Evolutionary conservation across 495 filamentous ascomycete genomes (phyloP), one percentile per base, ranked within the genome.

Genomic region (Hamigera avellanea): DNA sequence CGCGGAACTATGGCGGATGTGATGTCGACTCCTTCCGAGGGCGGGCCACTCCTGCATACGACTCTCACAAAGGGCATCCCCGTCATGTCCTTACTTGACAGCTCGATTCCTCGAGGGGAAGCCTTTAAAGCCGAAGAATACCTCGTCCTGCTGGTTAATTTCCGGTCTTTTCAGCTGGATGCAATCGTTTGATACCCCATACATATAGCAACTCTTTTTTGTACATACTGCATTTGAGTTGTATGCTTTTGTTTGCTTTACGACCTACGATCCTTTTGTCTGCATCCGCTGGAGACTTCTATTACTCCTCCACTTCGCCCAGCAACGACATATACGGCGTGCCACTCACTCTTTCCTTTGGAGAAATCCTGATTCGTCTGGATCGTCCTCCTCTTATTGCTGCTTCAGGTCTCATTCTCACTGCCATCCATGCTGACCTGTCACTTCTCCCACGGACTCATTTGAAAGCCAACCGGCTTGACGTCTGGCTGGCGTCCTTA

Each of bases 1-100:
- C n/a, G 8, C 27, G 40, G 43, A 45, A 42, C 41, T 52, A 52
- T 48, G 40, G 49, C 39, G 49, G 44, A 46, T 37, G 42, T 42
- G 40, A 34, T n/a, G 28, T 19, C 14, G 32, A 35, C 31, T 19
- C 42, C 37, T 41, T 45, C 45, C 40, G 44, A 44, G 26, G 27
- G 36, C 47, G 42, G 29, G 31, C 33, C 32, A 1, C 14, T 17
- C 33, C 36, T 33, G 40, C 39, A 42, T 34, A 17, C 25, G 16
- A 41, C 35, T 29, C 35, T 37, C 36, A 37, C 27, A 42, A 28
- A 53, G 43, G 45, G 42, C 19, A n/a, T n/a, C n/a, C n/a, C n/a
- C n/a, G n/a, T n/a, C n/a, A n/a, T n/a, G n/a, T n/a, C n/a, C n/a
- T n/a, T n/a, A n/a, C 39, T 33, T 49, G 49, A 53, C 43, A 44